These are phyloP conservation scores for Fomitopsis serialis DNA, from an alignment of 768 basidiomycete species.

Conservation along the genomic window DNA sequence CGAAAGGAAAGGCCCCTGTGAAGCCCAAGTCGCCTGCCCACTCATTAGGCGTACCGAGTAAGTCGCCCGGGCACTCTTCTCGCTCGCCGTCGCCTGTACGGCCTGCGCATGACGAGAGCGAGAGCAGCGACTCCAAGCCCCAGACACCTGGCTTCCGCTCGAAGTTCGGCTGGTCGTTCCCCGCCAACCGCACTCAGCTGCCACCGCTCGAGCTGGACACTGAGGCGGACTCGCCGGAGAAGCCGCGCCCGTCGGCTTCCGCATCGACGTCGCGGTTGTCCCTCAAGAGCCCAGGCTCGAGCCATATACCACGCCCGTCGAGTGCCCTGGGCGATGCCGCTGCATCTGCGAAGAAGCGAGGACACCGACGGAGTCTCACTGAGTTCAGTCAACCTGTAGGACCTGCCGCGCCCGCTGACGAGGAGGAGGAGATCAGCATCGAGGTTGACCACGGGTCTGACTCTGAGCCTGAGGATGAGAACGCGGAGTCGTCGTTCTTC, in stretches of 20 bases:
- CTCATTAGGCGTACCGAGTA: constrained; percentile 4
- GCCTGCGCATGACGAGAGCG: too few species aligned
- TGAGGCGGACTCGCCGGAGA: constrained; percentile 19
- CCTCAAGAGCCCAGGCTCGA: neutral
- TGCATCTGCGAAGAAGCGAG: constrained; percentile 18
- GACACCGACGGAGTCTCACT: constrained; percentile 22
- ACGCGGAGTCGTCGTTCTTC: neutral
- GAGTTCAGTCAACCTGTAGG: constrained; percentile 24
- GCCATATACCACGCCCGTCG: constrained; percentile 12
- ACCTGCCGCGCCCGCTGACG: constrained; percentile 19
- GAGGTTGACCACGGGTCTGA: neutral
- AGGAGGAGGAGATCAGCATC: neutral
- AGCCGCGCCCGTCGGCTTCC: neutral
- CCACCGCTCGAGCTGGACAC: constrained; percentile 32
- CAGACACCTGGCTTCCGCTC: constrained; percentile 20
- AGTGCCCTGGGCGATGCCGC: constrained; percentile 21
- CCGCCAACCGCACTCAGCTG: constrained; percentile 26
- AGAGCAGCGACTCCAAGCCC: neutral
- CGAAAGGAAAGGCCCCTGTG: neutral
- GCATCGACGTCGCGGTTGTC: neutral
- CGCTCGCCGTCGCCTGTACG: neutral
- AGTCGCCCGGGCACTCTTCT: neutral
- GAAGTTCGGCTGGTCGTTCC: constrained; percentile 36
- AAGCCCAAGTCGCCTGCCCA: constrained; percentile 12
- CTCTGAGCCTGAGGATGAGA: neutral